Evolutionary conservation across 768 basidiomycete genomes (phyloP), one percentile per base, ranked within the genome.

Genomic region (Imleria badia): DNA sequence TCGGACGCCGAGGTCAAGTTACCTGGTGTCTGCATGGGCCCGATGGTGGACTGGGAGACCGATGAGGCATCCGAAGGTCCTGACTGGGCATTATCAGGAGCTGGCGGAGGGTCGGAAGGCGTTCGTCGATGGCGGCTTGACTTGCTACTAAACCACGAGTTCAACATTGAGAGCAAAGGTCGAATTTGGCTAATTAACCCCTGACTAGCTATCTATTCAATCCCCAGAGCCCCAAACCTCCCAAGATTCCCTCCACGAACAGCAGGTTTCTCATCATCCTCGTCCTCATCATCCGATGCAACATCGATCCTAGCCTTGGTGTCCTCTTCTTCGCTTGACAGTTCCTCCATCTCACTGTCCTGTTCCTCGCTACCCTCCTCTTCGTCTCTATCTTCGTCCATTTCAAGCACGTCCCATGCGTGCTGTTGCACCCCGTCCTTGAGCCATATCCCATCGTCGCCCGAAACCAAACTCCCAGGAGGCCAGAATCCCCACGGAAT

Each of bases 401-500:
- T 63, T 26, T 51, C 63, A 22, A 45, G 41, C 33, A 52, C 59
- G 3, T 61, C 64, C 50, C 70, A 72, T 1, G 54, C 62, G 36
- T 62, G 60, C n/a, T 55, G 54, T 15, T 38, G 55, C 10, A 54
- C 39, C 17, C 60, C 62, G 31, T 72, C 69, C 45, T 75, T 74
- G 48, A 87, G 76, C 85, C 85, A 87, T 55, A 89, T 80, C 1
- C 88, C 85, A 38, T 67, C 61, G 11, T 69, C 76, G 29, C 66
- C 63, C 9, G 67, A 75, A 53, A 46, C 44, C 22, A 56, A 60
- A 31, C 64, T 66, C 1, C 66, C 79, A 13, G 87, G 85, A 9
- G 93, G 92, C 84, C 87, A 89, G 71, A 94, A 95, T 30, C 82
- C 88, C 94, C 94, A 97, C 20, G 76, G 74, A 42, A 96, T 76